Percentiles rank a stretch among this genome's conserved stretches.
These are phyloP conservation scores for Dioszegia crocea DNA, from an alignment of 768 basidiomycete species.

Conservation along the genomic window DNA sequence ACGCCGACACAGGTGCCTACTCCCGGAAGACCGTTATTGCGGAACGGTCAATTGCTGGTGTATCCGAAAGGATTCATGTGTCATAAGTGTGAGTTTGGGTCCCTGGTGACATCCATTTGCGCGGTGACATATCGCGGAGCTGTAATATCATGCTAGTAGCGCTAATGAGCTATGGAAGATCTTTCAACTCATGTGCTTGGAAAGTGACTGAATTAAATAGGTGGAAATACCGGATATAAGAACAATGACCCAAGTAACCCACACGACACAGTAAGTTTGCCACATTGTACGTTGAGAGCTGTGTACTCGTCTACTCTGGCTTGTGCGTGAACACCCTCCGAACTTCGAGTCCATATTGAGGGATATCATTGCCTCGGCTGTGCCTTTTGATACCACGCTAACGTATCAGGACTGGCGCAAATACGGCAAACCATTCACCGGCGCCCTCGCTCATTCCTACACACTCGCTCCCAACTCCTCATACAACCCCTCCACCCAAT, in stretches of 20 bases:
- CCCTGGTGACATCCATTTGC: not conserved
- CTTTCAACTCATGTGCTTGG: not conserved
- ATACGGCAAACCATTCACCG: slow-evolving; percentile 41
- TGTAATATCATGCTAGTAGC: no score
- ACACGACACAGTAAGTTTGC: slow-evolving; percentile 20
- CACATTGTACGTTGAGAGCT: no score
- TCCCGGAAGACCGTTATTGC: slow-evolving; percentile 37
- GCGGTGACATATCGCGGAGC: no score
- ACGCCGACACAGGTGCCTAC: slow-evolving; percentile 35
- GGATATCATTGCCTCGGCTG: no score
- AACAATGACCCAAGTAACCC: slow-evolving; percentile 38
- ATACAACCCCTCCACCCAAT: slow-evolving; percentile 23
- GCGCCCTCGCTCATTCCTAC: slow-evolving; percentile 33
- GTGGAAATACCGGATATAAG: slow-evolving; percentile 41
- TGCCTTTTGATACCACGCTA: not conserved
- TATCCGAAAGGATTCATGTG: slow-evolving; percentile 40
- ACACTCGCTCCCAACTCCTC: slow-evolving; percentile 8
- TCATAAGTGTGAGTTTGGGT: slow-evolving; percentile 26
- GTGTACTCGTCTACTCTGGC: no score
- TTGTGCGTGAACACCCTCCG: no score
- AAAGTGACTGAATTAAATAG: slow-evolving; percentile 1
- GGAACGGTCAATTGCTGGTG: slow-evolving; percentile 31
- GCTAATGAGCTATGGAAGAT: no score
- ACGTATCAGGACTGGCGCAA: slow-evolving; percentile 39
- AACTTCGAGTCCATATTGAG: no score